Conservation (phyloP, 1,139 yeast genomes). For the Scheffersomyces quercinus region DNA sequence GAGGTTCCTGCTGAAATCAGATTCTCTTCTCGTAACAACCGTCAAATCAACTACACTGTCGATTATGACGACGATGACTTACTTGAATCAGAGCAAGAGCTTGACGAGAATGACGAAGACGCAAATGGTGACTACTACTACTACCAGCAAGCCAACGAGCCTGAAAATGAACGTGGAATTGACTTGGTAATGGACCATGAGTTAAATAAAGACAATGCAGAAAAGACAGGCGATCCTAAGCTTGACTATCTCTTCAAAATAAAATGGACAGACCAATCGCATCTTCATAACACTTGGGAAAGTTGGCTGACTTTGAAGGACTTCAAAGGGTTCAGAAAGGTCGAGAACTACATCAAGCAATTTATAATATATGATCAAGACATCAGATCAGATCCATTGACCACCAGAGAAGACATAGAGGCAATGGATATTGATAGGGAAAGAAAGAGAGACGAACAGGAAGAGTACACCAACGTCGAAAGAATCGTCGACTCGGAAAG, state of each 20-base stretch:
- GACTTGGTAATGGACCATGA: slow-evolving; percentile 59
- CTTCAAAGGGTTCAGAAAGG: slow-evolving; percentile 74
- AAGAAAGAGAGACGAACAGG: slow-evolving; percentile 77
- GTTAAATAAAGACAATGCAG: slow-evolving; percentile 35
- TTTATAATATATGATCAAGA: slow-evolving; percentile 72
- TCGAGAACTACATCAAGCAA: slow-evolving; percentile 88
- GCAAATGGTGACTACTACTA: slow-evolving; percentile 40
- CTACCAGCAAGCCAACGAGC: slow-evolving; percentile 31
- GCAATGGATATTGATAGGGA: slow-evolving; percentile 91
- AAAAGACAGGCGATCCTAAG: slow-evolving; percentile 54
- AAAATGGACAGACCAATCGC: slow-evolving; percentile 89
- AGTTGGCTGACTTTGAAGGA: slow-evolving; percentile 56
- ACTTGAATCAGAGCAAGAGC: slow-evolving; percentile 55
- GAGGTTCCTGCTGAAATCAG: slow-evolving; percentile 50
- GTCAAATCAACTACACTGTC: slow-evolving; percentile 71
- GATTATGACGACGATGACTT: slow-evolving; percentile 71
- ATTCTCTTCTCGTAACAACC: slow-evolving; percentile 73
- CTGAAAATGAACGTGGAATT: slow-evolving; percentile 45
- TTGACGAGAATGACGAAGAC: slow-evolving; percentile 33
- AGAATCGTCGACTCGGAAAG: slow-evolving; percentile 88
- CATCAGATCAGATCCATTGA: slow-evolving; percentile 72
- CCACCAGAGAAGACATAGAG: slow-evolving; percentile 89
- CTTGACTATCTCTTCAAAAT: slow-evolving; percentile 63
- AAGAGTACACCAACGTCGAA: slow-evolving; percentile 83
- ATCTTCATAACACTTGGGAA: slow-evolving; percentile 96